Evolutionary conservation across 257 asterid genomes (phyloP).

Genomic region (Leptodermis oblonga): DNA sequence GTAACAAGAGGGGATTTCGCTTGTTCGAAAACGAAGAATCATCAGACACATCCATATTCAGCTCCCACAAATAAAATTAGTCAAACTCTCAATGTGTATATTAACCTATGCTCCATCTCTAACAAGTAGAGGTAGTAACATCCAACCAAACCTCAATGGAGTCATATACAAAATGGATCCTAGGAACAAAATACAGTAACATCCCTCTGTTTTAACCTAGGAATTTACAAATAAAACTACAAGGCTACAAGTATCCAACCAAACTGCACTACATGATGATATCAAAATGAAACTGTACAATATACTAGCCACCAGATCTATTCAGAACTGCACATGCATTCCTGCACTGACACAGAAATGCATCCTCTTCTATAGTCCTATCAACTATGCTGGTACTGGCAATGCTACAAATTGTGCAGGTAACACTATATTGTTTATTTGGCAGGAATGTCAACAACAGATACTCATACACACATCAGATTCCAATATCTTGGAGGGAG

Average conservation of each 20-base stretch:
- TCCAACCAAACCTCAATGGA: constrained; percentile 1
- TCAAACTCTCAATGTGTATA: neutral
- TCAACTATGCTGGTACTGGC: constrained; percentile 12
- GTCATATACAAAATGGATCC: neutral
- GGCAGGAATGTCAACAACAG: constrained; percentile 1
- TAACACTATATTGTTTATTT: constrained; percentile 12
- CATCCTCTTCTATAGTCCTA: constrained; percentile 2
- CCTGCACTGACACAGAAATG: constrained; percentile 13
- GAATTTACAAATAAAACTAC: constrained; percentile 13
- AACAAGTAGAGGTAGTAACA: neutral
- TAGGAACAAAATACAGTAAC: constrained; percentile 5
- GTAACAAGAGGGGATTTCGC: too few relatives aligned
- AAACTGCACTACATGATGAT: constrained; percentile 9
- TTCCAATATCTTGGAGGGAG: constrained; percentile 5
- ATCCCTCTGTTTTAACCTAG: neutral
- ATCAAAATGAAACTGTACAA: constrained; percentile 21
- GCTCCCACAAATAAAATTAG: neutral
- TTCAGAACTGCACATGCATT: constrained; percentile 19
- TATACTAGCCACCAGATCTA: constrained; percentile 12
- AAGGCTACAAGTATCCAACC: constrained; percentile 15
- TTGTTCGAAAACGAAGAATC: too few relatives aligned
- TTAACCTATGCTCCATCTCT: neutral
- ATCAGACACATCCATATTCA: too few relatives aligned
- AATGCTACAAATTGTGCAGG: constrained; percentile 17
- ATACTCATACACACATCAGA: constrained; percentile 10